These are phyloP conservation scores for Verticillium tricorpus DNA, from an alignment of 2,329 filamentous ascomycete species.

Conservation along the genomic window DNA sequence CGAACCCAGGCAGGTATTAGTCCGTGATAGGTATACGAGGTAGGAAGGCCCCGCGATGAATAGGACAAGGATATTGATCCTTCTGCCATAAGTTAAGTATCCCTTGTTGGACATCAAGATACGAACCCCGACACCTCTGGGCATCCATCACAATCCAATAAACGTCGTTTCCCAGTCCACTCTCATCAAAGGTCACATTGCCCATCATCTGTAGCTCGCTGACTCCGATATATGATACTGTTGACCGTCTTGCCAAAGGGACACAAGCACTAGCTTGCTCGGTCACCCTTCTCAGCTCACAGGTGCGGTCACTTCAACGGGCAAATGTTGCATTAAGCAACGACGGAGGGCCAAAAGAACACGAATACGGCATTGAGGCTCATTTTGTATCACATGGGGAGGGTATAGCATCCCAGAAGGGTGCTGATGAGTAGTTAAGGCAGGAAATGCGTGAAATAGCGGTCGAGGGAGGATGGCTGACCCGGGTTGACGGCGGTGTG, in stretches of 20 bases:
- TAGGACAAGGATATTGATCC: too few relatives aligned
- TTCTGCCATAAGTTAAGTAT: too few relatives aligned
- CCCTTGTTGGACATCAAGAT: background rate
- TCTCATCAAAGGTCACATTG: background rate
- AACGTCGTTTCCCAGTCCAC: background rate
- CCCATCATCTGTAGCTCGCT: background rate
- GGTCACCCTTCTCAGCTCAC: background rate
- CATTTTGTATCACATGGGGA: background rate
- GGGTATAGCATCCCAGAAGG: background rate
- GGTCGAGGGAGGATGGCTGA: background rate
- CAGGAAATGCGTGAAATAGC: background rate
- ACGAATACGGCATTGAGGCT: background rate
- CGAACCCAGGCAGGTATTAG: too few relatives aligned
- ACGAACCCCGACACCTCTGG: background rate
- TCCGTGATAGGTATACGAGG: too few relatives aligned
- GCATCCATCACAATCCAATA: background rate
- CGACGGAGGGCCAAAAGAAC: background rate
- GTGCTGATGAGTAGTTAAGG: background rate
- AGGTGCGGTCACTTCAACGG: background rate
- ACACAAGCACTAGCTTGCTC: background rate
- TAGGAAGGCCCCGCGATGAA: too few relatives aligned
- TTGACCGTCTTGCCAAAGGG: background rate
- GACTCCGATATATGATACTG: background rate
- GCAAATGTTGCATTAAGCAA: background rate
- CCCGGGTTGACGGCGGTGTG: background rate